These are phyloP conservation scores for Gymnopilus junonius DNA, from an alignment of 768 basidiomycete species.

Conservation along the genomic window DNA sequence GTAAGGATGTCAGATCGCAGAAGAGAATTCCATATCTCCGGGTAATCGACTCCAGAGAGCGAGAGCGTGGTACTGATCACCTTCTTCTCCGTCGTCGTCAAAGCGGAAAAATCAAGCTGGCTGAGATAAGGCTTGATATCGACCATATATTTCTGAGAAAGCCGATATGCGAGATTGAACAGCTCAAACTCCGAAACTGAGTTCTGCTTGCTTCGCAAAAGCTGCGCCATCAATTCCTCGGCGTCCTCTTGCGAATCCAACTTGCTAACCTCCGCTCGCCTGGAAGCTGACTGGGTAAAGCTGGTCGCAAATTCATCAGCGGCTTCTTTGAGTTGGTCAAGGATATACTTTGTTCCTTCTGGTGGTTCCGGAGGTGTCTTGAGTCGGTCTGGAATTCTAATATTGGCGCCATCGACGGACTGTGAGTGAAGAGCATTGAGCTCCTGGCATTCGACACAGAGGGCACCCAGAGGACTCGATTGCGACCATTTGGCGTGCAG, in stretches of 20 bases:
- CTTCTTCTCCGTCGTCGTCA: conserved; percentile 57
- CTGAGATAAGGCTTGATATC: conserved; percentile 49
- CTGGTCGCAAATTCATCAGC: conserved; percentile 47
- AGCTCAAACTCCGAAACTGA: conserved; percentile 67
- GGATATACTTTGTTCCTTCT: conserved; percentile 44
- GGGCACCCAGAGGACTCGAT: conserved; percentile 55
- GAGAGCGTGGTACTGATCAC: conserved; percentile 47
- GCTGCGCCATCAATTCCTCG: conserved; percentile 42
- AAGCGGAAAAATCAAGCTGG: conserved; percentile 61
- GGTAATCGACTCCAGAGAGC: conserved; percentile 44
- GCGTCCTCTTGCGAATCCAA: conserved; percentile 39
- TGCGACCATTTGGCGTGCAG: conserved; percentile 67
- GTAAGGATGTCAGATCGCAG: conserved; percentile 63
- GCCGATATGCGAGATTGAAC: conserved; percentile 50
- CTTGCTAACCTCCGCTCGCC: conserved; percentile 23
- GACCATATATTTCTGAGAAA: conserved; percentile 49
- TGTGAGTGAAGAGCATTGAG: conserved; percentile 74
- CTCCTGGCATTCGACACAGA: conserved; percentile 70
- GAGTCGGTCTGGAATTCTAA: conserved; percentile 62
- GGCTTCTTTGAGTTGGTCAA: conserved; percentile 54
- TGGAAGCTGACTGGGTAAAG: conserved; percentile 38
- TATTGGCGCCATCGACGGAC: conserved; percentile 66
- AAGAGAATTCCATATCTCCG: conserved; percentile 67
- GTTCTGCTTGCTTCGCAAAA: conserved; percentile 55
- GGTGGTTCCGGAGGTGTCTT: conserved; percentile 50